phyloP scores from a whole-genome alignment of 495 filamentous ascomycete genomes.

The Lasiosphaeris hirsuta region DNA sequence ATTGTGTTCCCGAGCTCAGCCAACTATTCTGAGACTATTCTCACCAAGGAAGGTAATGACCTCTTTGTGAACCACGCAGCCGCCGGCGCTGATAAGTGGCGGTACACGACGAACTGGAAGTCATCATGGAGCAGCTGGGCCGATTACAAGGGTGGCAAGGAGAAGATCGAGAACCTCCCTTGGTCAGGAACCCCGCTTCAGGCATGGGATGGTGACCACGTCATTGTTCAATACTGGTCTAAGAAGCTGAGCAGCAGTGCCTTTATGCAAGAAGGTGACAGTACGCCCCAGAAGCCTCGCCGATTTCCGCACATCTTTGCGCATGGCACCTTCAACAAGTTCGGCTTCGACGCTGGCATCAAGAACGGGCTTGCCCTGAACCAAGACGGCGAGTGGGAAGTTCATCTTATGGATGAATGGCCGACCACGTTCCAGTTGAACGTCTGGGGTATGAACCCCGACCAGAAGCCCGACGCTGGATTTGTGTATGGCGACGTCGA shows the following conservation, averaged over 20 bases:
- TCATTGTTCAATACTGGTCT: constrained; percentile 66
- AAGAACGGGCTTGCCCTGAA: constrained; percentile 47
- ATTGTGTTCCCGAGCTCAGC: constrained; percentile 56
- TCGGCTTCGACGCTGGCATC: constrained; percentile 62
- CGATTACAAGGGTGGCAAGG: constrained; percentile 50
- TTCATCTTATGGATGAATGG: constrained; percentile 60
- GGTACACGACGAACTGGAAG: constrained; percentile 62
- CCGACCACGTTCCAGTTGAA: constrained; percentile 55
- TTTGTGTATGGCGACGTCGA: constrained; percentile 60
- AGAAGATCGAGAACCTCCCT: constrained; percentile 40
- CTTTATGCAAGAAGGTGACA: constrained; percentile 61
- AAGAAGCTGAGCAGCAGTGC: constrained; percentile 58
- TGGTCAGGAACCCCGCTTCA: constrained; percentile 64
- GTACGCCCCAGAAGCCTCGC: constrained; percentile 35
- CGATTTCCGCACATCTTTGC: constrained; percentile 66
- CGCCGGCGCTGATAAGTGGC: constrained; percentile 60
- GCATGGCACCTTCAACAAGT: constrained; percentile 63
- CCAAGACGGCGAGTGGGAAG: constrained; percentile 54
- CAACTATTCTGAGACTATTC: constrained; percentile 56
- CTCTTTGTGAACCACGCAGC: constrained; percentile 58
- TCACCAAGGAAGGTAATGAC: constrained; percentile 38
- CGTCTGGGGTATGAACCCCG: constrained; percentile 56
- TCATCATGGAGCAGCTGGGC: constrained; percentile 59
- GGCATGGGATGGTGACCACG: constrained; percentile 63
- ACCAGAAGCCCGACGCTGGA: constrained; percentile 57